Evolutionary conservation across 1,284 basidiomycete species (phyloP), one percentile per base, ranked within the genome.

Genomic region (Paramarasmius palmivorus): DNA sequence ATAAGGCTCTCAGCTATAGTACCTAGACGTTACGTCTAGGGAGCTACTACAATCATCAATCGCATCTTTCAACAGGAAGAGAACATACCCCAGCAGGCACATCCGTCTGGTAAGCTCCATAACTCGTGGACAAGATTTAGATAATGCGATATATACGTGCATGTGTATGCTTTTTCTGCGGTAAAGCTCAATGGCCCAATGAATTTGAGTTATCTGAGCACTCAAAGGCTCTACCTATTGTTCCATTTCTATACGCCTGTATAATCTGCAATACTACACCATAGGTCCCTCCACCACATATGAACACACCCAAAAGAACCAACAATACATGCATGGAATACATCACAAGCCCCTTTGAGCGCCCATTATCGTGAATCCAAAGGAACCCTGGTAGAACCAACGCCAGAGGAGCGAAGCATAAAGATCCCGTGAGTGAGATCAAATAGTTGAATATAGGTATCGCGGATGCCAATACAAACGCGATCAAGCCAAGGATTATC

Each of bases 391-490:
- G 44, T 2, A 46, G 44, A 14, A 46, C 32, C 14, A 46, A 17
- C 25, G 44, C 44, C 12, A 46, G 25, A 1, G 44, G 44, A 29
- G 23, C 44, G 15, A 46, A 46, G 44, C 44, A 46, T 6, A 46
- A 19, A n/a, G 44, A 23, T 3, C 44, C 44, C 25, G 25, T 29
- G 6, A 46, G 25, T 23, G 44, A 46, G 14, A 46, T 46, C 25
- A 46, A 17, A 46, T 46, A 46, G 23, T 23, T 46, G 44, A 46
- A 46, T 17, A 46, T 46, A 4, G 44, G 44, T 14, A 46, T 32
- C 8, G 44, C 44, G 2, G 44, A 46, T 32, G 25, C 44, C 3
- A 46, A 15, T 14, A 46, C 19, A 26, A 46, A 46, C 4, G 44
- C 10, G 4, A 46, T 46, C 12, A 26, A 23, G 4, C 44, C 44